phyloP scores from a whole-genome alignment of 2,329 filamentous ascomycete species.

The Fusarium setosum region DNA sequence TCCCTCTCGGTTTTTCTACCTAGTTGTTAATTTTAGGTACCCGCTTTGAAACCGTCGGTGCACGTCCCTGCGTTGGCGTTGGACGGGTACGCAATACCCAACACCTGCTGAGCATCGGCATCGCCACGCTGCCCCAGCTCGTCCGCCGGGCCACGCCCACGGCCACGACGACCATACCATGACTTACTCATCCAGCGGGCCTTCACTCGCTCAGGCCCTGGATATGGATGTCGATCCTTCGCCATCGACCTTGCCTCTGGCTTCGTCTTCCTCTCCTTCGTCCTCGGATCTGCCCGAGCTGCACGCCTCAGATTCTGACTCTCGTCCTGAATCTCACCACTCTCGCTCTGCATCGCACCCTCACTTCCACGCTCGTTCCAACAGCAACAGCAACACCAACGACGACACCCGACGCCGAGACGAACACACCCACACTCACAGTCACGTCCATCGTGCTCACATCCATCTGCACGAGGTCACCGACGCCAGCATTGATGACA shows the following conservation, averaged over 20 bases:
- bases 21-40: constrained; percentile 38
- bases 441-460: constrained; percentile 29
- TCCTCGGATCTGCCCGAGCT: constrained; percentile 31
- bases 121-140: constrained; percentile 37
- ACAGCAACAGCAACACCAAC: constrained; percentile 4
- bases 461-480: constrained; percentile 28
- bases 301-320: no score
- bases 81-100: constrained; percentile 32
- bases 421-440: constrained; percentile 7
- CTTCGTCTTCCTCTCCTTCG: constrained; percentile 36
- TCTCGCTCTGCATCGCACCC: constrained; percentile 26
- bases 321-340: constrained; percentile 35
- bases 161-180: constrained; percentile 44
- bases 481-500: constrained; percentile 19
- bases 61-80: constrained; percentile 35
- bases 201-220: constrained; percentile 53
- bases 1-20: constrained; percentile 20
- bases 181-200: constrained; percentile 49
- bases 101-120: constrained; percentile 27
- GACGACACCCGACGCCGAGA: constrained; percentile 6
- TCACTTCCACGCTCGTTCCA: constrained; percentile 33
- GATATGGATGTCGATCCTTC: constrained; percentile 41
- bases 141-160: constrained; percentile 40
- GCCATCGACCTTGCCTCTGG: constrained; percentile 29
- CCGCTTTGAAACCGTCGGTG: constrained; percentile 33